These are phyloP conservation scores for Yamadazyma diospyri DNA, from an alignment of 1,139 yeast genomes.

Conservation along the genomic window DNA sequence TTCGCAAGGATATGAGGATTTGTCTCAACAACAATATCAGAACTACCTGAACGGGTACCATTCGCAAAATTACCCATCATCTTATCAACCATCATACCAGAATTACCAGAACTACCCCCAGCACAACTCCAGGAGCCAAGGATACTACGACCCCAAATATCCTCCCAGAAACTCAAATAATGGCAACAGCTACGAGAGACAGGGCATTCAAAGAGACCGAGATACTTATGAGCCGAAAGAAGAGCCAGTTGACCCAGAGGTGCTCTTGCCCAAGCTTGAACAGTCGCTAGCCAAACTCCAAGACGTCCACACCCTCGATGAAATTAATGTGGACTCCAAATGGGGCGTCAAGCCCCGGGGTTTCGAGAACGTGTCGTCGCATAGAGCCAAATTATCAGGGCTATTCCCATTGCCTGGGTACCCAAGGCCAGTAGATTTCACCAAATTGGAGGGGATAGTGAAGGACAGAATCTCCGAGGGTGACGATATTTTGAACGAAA, in stretches of 20 bases:
- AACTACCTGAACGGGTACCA: background rate
- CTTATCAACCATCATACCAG: background rate
- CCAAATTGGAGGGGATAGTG: slow-evolving; percentile 49
- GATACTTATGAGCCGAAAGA: slow-evolving; percentile 4
- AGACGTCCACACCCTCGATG: slow-evolving; percentile 23
- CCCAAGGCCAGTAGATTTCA: slow-evolving; percentile 54
- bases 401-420: slow-evolving; percentile 75
- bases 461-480: slow-evolving; percentile 39
- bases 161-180: background rate
- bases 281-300: slow-evolving; percentile 20
- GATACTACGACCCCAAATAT: background rate
- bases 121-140: background rate
- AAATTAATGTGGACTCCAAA: slow-evolving; percentile 44
- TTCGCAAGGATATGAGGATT: too few species aligned
- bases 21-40: background rate
- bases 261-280: slow-evolving; percentile 19
- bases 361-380: slow-evolving; percentile 73
- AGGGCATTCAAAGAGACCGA: background rate
- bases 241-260: slow-evolving; percentile 13
- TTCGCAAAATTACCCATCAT: too few species aligned
- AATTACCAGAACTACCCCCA: background rate
- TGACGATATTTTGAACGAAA: slow-evolving; percentile 34
- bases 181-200: slow-evolving; percentile 1
- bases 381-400: slow-evolving; percentile 79
- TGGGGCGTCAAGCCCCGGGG: slow-evolving; percentile 82